phyloP scores from a whole-genome alignment of 106 monocot genomes.

The Xerophyta viscosa region DNA sequence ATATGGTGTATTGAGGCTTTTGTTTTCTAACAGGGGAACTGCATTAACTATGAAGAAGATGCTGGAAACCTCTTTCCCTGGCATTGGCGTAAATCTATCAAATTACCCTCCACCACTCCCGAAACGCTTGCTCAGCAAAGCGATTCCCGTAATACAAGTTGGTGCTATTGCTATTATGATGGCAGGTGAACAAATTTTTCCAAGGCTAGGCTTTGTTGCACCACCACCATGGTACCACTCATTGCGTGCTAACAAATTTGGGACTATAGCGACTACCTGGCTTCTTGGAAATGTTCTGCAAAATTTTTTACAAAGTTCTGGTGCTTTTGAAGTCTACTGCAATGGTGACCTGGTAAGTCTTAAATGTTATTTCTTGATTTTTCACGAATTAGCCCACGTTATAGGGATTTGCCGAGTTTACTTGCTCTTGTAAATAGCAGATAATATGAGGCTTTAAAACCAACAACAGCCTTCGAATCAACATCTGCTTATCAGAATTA shows the following conservation, averaged over 20 bases:
- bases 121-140: conserved; percentile 77
- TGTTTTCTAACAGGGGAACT: conserved; percentile 53
- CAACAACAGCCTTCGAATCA: too few relatives aligned
- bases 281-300: conserved; percentile 81
- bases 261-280: conserved; percentile 82
- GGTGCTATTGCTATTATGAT: conserved; percentile 60
- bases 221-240: conserved; percentile 80
- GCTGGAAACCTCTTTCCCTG: conserved; percentile 90
- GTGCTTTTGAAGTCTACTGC: conserved; percentile 98
- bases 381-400: too few relatives aligned
- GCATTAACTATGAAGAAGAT: conserved; percentile 93
- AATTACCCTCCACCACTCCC: conserved; percentile 90
- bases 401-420: too few relatives aligned
- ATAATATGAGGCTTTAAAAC: too few relatives aligned
- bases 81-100: conserved; percentile 62
- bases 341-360: conserved; percentile 72
- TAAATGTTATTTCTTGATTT: neutral
- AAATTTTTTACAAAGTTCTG: conserved; percentile 70
- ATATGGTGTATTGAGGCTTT: too few relatives aligned
- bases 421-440: too few relatives aligned
- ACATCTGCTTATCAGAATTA: too few relatives aligned
- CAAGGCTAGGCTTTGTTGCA: conserved; percentile 54
- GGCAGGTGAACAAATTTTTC: conserved; percentile 93
- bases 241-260: conserved; percentile 89
- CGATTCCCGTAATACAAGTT: conserved; percentile 64